phyloP scores from a whole-genome alignment of 2,329 filamentous ascomycete genomes.

The Huntiella bhutanensis region DNA sequence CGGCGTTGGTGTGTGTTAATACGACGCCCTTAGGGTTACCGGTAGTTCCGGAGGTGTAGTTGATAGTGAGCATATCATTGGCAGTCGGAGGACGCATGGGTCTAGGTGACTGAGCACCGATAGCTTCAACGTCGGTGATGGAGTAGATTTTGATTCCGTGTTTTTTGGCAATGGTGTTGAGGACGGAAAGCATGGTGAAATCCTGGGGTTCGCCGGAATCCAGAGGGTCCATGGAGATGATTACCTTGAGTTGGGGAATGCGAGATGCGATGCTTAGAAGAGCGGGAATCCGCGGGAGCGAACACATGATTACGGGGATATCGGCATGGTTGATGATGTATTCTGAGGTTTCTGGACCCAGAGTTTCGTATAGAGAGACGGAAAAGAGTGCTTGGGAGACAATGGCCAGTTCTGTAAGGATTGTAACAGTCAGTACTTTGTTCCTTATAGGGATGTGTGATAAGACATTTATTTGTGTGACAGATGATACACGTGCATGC shows the following conservation, averaged over 20 bases:
- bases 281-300: conserved; percentile 60
- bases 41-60: conserved; percentile 77
- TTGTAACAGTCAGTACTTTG: too few species aligned
- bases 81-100: conserved; percentile 52
- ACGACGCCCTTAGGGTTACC: conserved; percentile 69
- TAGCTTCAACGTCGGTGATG: conserved; percentile 59
- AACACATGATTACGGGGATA: conserved; percentile 56
- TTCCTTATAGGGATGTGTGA: too few species aligned
- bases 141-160: conserved; percentile 63
- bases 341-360: conserved; percentile 78
- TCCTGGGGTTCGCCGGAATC: conserved; percentile 60
- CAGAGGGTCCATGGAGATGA: conserved; percentile 70
- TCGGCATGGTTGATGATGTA: conserved; percentile 88
- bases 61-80: conserved; percentile 71
- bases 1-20: conserved; percentile 62
- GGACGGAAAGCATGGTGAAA: conserved; percentile 58
- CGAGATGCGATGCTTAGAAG: conserved; percentile 64
- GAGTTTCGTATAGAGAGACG: conserved; percentile 89
- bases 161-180: conserved; percentile 56
- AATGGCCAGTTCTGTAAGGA: conserved; percentile 52
- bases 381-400: conserved; percentile 75
- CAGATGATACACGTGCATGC: not conserved
- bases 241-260: conserved; percentile 65
- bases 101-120: conserved; percentile 53
- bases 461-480: not conserved